Evolutionary conservation across 768 basidiomycete species (phyloP).

Genomic region (Suillus alpinus): DNA sequence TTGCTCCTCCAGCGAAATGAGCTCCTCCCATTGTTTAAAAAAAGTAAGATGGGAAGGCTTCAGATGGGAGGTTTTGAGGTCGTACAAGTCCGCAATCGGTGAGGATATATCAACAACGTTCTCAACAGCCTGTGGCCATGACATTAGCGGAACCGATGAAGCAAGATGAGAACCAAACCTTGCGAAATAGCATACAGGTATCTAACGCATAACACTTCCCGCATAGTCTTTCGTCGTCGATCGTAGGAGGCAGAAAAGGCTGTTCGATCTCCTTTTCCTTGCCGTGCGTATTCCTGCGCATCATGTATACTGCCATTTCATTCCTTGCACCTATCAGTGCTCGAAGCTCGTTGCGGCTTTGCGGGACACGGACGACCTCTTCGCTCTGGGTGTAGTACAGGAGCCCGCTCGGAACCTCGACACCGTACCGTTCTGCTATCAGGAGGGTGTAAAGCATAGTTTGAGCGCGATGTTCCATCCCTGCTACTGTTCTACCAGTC

Average conservation of each 20-base stretch:
- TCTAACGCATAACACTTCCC: conserved; percentile 80
- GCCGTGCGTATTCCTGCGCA: conserved; percentile 39
- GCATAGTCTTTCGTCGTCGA: conserved; percentile 79
- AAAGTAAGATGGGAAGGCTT: conserved; percentile 65
- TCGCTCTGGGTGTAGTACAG: conserved; percentile 94
- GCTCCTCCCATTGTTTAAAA: conserved; percentile 87
- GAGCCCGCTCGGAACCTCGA: conserved; percentile 76
- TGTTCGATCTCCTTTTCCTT: conserved; percentile 28
- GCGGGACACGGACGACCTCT: conserved; percentile 80
- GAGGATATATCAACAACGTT: conserved; percentile 50
- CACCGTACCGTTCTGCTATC: conserved; percentile 86
- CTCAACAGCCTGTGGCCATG: conserved; percentile 60
- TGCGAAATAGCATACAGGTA: conserved; percentile 92
- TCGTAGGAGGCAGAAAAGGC: conserved; percentile 80
- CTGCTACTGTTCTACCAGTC: conserved; percentile 75
- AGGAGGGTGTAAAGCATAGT: conserved; percentile 96
- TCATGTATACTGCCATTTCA: conserved; percentile 77
- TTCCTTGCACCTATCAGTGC: conserved; percentile 82
- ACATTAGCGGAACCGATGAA: conserved; percentile 2
- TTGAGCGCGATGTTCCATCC: conserved; percentile 94
- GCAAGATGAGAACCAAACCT: conserved; percentile 40
- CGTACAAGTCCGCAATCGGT: conserved; percentile 66
- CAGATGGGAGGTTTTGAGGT: conserved; percentile 78
- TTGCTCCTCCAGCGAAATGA: conserved; percentile 84
- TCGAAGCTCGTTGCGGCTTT: conserved; percentile 77